Evolutionary conservation across 805 yeast genomes (phyloP), one percentile per base, ranked within the genome.

Genomic region (Candida easanensis): DNA sequence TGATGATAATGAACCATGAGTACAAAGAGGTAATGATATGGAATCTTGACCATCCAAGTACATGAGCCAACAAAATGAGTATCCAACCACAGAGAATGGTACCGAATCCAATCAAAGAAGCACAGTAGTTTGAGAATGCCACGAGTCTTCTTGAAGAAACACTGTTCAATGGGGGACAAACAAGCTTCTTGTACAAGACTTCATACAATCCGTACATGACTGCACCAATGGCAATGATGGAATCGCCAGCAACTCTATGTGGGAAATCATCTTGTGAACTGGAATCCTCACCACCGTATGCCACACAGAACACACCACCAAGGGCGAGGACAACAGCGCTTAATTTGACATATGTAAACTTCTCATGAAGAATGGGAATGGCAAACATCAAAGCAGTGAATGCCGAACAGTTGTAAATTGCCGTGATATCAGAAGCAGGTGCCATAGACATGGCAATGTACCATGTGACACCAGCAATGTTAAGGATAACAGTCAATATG

Each of bases 391-490:
- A 82, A 0, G 96, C 96, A 4, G 90, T 83, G 61, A 88, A 88
- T 0, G 96, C 95, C 14, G 91, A 82, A 60, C 93, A 87, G 66
- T 88, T 88, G 66, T 88, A 88, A 47, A 88, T 88, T 3, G 96
- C 96, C 2, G 96, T 88, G 28, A 88, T 84, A 56, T 88, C 96
- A 3, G 88, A 73, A 0, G 95, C 88, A 22, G 89, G 84, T 0
- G 95, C 81, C 57, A 85, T 64, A 23, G 80, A 72, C 80, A 88
- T 86, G 10, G 96, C 84, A 15, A 85, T 74, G 59, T 87, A 88
- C 96, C 96, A 88, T 2, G 95, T 78, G 16, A 77, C 69, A 1
- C 95, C 96, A 0, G 95, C 96, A 2, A 79, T 47, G 16, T 85
- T 85, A 47, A 88, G 68, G 6, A 88, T 74, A 8, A 76, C 23